Conservation (phyloP, 345 rosid genomes). For the Eucalyptus guilfoylei region DNA sequence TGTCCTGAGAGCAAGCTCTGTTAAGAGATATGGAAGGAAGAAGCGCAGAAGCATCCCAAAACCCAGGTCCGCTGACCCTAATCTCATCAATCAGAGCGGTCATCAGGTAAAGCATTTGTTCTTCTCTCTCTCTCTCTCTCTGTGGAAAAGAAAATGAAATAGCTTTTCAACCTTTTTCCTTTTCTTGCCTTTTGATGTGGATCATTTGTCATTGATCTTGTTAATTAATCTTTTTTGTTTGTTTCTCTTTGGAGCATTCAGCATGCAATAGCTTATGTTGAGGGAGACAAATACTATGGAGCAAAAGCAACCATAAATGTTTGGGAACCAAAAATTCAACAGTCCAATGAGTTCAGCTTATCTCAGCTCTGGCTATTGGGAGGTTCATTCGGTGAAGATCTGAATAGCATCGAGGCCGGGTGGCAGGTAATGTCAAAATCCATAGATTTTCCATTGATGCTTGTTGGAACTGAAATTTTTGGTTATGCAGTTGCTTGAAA, state of each 20-base stretch:
- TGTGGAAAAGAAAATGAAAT: background rate
- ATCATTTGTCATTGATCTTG: background rate
- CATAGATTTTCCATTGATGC: background rate
- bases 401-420: slow-evolving; percentile 97
- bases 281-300: slow-evolving; percentile 84
- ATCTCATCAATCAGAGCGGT: slow-evolving; percentile 72
- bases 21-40: slow-evolving; percentile 91
- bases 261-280: slow-evolving; percentile 97
- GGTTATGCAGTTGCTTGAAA: background rate
- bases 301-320: slow-evolving; percentile 97
- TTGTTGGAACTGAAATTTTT: background rate
- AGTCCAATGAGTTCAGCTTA: slow-evolving; percentile 90
- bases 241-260: slow-evolving; percentile 9
- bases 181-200: background rate
- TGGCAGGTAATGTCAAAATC: slow-evolving; percentile 64
- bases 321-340: slow-evolving; percentile 97
- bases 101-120: slow-evolving; percentile 49
- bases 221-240: background rate
- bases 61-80: slow-evolving; percentile 89
- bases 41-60: slow-evolving; percentile 63
- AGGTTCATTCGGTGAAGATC: slow-evolving; percentile 97
- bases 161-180: background rate
- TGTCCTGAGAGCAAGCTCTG: slow-evolving; percentile 90
- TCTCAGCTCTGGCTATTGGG: slow-evolving; percentile 97
- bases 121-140: background rate